Evolutionary conservation across 106 monocot genomes (phyloP).

Genomic region (Dioscorea alata): DNA sequence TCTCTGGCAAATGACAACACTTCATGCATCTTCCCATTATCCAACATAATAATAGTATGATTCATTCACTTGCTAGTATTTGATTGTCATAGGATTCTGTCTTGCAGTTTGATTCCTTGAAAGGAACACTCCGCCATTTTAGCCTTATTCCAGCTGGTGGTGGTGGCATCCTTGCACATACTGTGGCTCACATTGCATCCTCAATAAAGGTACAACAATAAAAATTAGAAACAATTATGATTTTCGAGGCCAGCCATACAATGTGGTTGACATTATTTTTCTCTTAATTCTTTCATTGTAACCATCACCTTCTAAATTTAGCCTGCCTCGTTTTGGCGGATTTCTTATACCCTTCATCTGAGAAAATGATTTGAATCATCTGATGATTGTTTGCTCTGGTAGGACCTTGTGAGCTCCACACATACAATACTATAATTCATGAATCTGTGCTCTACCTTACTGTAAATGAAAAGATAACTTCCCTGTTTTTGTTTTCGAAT

Average conservation of each 20-base stretch:
- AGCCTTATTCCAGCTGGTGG: slow-evolving; percentile 84
- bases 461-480: not conserved
- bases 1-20: too few relatives aligned
- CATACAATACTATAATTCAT: too few relatives aligned
- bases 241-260: too few relatives aligned
- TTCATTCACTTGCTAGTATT: not conserved
- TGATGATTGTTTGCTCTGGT: not conserved
- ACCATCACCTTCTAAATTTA: not conserved
- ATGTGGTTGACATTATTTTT: too few relatives aligned
- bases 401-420: not conserved
- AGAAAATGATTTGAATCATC: not conserved
- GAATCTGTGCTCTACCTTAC: too few relatives aligned
- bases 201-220: slow-evolving; percentile 67
- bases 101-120: slow-evolving; percentile 84
- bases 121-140: slow-evolving; percentile 74
- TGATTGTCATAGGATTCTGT: slow-evolving; percentile 4
- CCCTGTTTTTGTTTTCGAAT: not conserved
- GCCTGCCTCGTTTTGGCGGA: too few relatives aligned
- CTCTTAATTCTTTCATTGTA: not conserved
- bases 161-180: slow-evolving; percentile 86
- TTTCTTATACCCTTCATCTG: not conserved
- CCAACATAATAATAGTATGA: not conserved
- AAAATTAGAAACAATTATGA: not conserved
- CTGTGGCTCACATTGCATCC: slow-evolving; percentile 72
- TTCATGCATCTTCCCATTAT: not conserved